Evolutionary conservation across 179 eudicot genomes (phyloP), one percentile per base, ranked within the genome.

Genomic region (Camellia oleifera): DNA sequence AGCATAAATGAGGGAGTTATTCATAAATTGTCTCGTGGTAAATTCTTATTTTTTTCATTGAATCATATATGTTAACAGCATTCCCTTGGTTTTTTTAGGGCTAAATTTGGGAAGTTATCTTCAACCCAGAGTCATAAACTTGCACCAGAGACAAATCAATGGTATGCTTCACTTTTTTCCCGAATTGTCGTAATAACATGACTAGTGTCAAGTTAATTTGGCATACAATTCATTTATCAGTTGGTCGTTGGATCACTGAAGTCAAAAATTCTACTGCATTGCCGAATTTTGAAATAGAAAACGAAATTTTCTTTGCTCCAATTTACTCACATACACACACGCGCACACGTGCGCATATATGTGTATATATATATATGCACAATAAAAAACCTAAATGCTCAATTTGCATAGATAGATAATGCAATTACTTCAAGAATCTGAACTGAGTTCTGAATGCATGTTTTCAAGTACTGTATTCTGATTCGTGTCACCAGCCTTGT

Each of bases 31-130:
- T 48, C 52, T 48, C 5, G 7, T 48, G 7, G 52, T 4, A 48
- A 48, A 4, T 48, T 48, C 52, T 48, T 48, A 4, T 48, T 32
- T 10, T 70, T 7, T 2, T 48, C 0, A 11, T 18, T 12, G 14
- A 7, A 26, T 12, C 53, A 40, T n/a, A 40, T 57, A 57, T 45
- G 57, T 71, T 18, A 48, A 23, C 75, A 18, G 4, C 54, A 7
- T 45, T 5, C 1, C n/a, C 18, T 58, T 42, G 17, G 40, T 32
- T 32, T 69, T 70, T 70, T 70, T 48, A 73, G 77, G 82, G 45
- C 23, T 79, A 11, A 32, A 32, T 44, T 26, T 63, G 64, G 82
- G 82, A 52, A 46, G 44, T 80, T 65, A 52, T 12, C 64, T 80
- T 73, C 72, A 62, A 74, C 72, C 70, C 13, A 54, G 48, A 73